A percentile compares a stretch with the other conserved stretches of the same genome.
These are phyloP conservation scores for Solanum peruvianum DNA, from an alignment of 257 asterid genomes.

Conservation along the genomic window DNA sequence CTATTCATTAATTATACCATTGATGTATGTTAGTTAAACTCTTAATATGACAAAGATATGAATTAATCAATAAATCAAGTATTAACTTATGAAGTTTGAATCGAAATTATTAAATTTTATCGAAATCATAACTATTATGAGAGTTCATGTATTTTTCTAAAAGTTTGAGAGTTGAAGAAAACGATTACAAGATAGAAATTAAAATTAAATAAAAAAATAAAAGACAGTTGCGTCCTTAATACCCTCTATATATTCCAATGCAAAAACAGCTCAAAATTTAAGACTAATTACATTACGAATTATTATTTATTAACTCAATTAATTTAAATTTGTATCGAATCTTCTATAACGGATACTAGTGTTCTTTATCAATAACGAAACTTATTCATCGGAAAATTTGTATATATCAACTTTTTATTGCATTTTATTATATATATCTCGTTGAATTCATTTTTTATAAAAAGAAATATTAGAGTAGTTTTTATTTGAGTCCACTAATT, in stretches of 20 bases:
- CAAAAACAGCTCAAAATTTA: not conserved
- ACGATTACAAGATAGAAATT: not conserved
- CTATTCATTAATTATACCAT: too few species aligned
- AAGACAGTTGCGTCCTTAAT: not conserved
- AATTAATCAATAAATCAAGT: too few species aligned
- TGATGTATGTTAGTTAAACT: not conserved
- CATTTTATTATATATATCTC: too few species aligned
- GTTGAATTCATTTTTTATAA: too few species aligned
- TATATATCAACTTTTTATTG: too few species aligned
- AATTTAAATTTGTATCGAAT: not conserved
- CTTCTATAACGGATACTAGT: not conserved
- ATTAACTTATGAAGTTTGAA: not conserved
- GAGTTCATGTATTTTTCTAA: not conserved
- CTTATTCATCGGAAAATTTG: too few species aligned
- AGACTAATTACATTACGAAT: not conserved
- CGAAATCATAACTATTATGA: not conserved
- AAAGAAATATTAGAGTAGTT: too few species aligned
- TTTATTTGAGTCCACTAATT: not conserved
- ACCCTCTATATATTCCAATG: not conserved
- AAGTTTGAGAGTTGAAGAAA: not conserved
- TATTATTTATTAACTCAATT: not conserved
- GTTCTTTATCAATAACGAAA: not conserved
- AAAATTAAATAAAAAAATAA: too few species aligned
- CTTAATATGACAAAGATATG: too few species aligned
- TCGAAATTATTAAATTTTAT: not conserved